A percentile compares a stretch with the other conserved stretches of the same genome.
Evolutionary conservation across 139 green algal species (phyloP).

Genomic region (Gonium pectorale): DNA sequence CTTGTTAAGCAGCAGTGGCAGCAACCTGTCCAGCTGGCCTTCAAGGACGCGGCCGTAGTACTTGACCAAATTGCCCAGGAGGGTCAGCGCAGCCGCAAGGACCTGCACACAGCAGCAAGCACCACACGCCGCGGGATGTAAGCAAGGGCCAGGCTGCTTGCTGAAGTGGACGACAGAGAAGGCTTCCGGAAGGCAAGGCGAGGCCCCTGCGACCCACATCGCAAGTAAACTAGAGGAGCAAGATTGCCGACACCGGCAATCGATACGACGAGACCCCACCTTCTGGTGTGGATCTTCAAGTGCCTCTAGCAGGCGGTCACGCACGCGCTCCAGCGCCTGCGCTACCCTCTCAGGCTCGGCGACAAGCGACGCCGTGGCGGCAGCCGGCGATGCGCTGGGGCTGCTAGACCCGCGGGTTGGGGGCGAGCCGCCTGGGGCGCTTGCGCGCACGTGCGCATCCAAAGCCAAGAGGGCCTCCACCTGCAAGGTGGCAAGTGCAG

Average conservation of each 20-base stretch:
- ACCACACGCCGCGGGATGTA: too few species aligned
- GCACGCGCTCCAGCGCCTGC: slow-evolving; percentile 45
- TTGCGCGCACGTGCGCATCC: slow-evolving; percentile 25
- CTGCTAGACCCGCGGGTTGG: neutral
- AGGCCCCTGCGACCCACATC: too few species aligned
- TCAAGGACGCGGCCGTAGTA: slow-evolving; percentile 51
- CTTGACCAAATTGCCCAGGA: slow-evolving; percentile 31
- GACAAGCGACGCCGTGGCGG: neutral
- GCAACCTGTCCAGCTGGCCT: slow-evolving; percentile 66
- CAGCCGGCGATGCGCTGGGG: neutral
- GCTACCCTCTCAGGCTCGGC: slow-evolving; percentile 29
- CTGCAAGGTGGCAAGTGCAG: neutral
- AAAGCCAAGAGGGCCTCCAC: slow-evolving; percentile 3
- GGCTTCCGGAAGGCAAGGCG: too few species aligned
- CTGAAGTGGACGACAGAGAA: too few species aligned
- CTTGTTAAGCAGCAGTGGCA: slow-evolving; percentile 68
- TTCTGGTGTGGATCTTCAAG: slow-evolving; percentile 67
- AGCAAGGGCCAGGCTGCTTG: too few species aligned
- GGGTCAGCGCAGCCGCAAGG: slow-evolving; percentile 49
- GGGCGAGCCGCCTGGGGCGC: neutral
- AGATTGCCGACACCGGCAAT: too few species aligned
- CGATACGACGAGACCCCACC: too few species aligned
- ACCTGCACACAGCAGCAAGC: slow-evolving; percentile 14
- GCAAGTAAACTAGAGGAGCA: too few species aligned
- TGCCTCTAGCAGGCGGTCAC: slow-evolving; percentile 62